Conservation (phyloP, 2,329 filamentous ascomycete species). For the Ophiostoma quercus region DNA sequence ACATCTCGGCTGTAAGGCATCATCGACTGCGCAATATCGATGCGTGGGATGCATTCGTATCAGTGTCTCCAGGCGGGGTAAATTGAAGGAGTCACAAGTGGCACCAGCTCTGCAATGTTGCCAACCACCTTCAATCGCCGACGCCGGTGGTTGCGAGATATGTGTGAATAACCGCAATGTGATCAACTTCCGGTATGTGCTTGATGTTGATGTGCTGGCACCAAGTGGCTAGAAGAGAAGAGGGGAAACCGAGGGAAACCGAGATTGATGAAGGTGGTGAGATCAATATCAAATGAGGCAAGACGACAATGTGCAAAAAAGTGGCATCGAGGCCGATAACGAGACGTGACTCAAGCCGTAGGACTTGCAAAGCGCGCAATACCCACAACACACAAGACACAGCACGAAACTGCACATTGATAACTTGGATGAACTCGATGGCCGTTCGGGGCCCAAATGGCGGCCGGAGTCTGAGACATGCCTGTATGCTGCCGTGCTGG, state of each 20-base stretch:
- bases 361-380: not conserved
- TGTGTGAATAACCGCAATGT: not conserved
- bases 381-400: not conserved
- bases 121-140: not conserved
- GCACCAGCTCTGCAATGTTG: not conserved
- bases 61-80: not conserved
- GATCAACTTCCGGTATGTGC: not conserved
- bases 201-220: not conserved
- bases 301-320: not conserved
- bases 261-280: not conserved
- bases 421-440: not conserved
- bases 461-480: not conserved
- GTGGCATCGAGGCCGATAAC: not conserved
- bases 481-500: not conserved
- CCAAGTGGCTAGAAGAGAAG: not conserved
- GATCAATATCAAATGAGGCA: not conserved
- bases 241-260: not conserved
- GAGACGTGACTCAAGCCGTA: not conserved
- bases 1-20: not conserved
- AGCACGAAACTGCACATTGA: not conserved
- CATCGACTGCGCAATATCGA: not conserved
- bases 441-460: not conserved
- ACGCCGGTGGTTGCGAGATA: not conserved
- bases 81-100: not conserved
- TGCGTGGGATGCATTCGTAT: not conserved